phyloP scores from a whole-genome alignment of 768 basidiomycete species.

The Sporobolomyces pararoseus region DNA sequence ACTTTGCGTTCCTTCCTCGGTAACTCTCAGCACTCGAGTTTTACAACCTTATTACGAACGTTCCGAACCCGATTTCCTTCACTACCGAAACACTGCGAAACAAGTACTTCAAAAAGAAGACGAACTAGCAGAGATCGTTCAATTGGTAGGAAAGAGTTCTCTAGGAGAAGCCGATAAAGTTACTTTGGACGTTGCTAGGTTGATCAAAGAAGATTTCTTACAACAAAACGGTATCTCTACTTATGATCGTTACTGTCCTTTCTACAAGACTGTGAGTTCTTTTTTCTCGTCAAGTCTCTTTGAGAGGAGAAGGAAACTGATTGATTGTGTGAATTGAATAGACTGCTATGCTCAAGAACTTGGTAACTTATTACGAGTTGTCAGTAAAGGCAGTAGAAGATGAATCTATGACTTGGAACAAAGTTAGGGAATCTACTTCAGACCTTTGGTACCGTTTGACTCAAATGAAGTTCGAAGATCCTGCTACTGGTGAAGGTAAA shows the following conservation, averaged over 20 bases:
- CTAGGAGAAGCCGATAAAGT: slow-evolving; percentile 97
- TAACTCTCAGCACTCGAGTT: slow-evolving; percentile 38
- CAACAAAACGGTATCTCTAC: slow-evolving; percentile 99
- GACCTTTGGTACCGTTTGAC: slow-evolving; percentile 97
- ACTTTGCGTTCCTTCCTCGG: too few relatives aligned
- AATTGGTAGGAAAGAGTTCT: slow-evolving; percentile 98
- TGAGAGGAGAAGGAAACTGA: slow-evolving; percentile 9
- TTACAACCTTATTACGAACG: slow-evolving; percentile 72
- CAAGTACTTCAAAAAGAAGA: slow-evolving; percentile 98
- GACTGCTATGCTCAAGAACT: slow-evolving; percentile 87
- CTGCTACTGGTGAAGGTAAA: slow-evolving; percentile 73
- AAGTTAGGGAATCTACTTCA: slow-evolving; percentile 76
- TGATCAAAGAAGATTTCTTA: slow-evolving; percentile 95
- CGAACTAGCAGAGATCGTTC: slow-evolving; percentile 96
- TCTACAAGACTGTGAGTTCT: slow-evolving; percentile 75
- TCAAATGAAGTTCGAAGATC: slow-evolving; percentile 84
- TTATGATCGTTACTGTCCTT: slow-evolving; percentile 94
- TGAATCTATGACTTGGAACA: slow-evolving; percentile 75
- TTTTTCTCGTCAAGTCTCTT: background rate
- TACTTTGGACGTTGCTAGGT: slow-evolving; percentile 90
- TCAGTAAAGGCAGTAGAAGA: slow-evolving; percentile 79
- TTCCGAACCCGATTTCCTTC: slow-evolving; percentile 89
- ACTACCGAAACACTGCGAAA: slow-evolving; percentile 84
- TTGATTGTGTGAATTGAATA: background rate
- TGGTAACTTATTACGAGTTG: slow-evolving; percentile 88